These are phyloP conservation scores for Rhodotorula diobovata DNA, from an alignment of 768 basidiomycete species.

Conservation along the genomic window DNA sequence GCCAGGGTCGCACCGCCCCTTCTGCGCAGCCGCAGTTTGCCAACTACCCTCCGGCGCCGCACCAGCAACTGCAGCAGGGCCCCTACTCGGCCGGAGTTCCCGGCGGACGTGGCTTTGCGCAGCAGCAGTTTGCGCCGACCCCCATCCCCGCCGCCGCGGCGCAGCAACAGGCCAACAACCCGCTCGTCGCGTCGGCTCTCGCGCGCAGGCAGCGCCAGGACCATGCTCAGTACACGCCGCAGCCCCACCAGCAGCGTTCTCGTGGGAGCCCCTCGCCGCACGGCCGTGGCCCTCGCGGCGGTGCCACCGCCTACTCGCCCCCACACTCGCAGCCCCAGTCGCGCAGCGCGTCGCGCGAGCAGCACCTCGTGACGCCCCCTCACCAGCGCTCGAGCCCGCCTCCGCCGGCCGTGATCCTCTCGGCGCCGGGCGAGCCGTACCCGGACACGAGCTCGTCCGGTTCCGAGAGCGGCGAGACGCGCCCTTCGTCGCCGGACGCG, in stretches of 20 bases:
- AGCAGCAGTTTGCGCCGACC: neutral
- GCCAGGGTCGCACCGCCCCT: neutral
- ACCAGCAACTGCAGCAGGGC: constrained; percentile 4
- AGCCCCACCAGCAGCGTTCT: neutral
- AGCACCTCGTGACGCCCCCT: neutral
- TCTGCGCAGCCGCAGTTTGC: neutral
- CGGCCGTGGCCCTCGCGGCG: too few species aligned
- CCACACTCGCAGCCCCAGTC: neutral
- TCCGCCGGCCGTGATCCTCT: constrained; percentile 29
- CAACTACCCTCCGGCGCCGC: neutral
- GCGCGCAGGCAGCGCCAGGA: constrained; percentile 23
- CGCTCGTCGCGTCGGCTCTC: constrained; percentile 28
- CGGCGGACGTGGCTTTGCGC: neutral
- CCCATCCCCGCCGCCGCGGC: too few species aligned
- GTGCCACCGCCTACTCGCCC: neutral
- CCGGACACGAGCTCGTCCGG: constrained; percentile 28
- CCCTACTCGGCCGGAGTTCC: neutral
- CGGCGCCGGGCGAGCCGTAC: constrained; percentile 34
- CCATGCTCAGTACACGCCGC: neutral
- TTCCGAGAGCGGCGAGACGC: constrained; percentile 26
- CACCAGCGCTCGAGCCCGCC: constrained; percentile 9
- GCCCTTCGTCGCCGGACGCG: constrained; percentile 17
- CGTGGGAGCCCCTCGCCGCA: neutral
- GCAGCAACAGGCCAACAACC: constrained; percentile 18
- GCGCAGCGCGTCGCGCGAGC: neutral